Evolutionary conservation across 352 stramenopile species (phyloP).

Genomic region (Globisporangium uncinulatum): DNA sequence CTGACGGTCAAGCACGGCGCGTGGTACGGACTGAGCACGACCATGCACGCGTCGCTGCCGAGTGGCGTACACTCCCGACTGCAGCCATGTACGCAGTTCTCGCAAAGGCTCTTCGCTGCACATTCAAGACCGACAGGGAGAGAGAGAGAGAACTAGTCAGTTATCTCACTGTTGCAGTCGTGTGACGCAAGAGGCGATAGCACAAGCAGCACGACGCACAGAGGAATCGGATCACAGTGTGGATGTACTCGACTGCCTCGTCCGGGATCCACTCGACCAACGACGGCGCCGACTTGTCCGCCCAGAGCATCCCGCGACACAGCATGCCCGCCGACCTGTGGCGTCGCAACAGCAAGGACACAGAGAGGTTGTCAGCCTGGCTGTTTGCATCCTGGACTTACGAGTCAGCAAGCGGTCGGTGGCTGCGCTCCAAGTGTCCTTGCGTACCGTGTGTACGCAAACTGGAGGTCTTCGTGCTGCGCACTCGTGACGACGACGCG

Average conservation of each 20-base stretch:
- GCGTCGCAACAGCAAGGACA: background rate
- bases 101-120: slow-evolving; percentile 55
- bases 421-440: background rate
- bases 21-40: slow-evolving; percentile 71
- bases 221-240: slow-evolving; percentile 39
- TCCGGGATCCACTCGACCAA: slow-evolving; percentile 33
- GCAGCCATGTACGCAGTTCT: slow-evolving; percentile 69
- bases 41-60: slow-evolving; percentile 31
- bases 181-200: background rate
- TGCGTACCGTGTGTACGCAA: slow-evolving; percentile 43
- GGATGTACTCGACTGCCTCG: slow-evolving; percentile 29
- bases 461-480: slow-evolving; percentile 45
- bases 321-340: slow-evolving; percentile 46
- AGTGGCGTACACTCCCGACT: slow-evolving; percentile 38
- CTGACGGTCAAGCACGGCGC: slow-evolving; percentile 71
- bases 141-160: no score
- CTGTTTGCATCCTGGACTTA: background rate
- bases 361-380: background rate
- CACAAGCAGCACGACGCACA: slow-evolving; percentile 21
- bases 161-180: background rate
- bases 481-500: slow-evolving; percentile 48
- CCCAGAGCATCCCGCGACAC: slow-evolving; percentile 45
- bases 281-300: slow-evolving; percentile 29
- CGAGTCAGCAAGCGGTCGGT: background rate
- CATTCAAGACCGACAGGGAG: background rate